Evolutionary conservation across 2,329 filamentous ascomycete species (phyloP).

Genomic region (Lecanosticta acicola): DNA sequence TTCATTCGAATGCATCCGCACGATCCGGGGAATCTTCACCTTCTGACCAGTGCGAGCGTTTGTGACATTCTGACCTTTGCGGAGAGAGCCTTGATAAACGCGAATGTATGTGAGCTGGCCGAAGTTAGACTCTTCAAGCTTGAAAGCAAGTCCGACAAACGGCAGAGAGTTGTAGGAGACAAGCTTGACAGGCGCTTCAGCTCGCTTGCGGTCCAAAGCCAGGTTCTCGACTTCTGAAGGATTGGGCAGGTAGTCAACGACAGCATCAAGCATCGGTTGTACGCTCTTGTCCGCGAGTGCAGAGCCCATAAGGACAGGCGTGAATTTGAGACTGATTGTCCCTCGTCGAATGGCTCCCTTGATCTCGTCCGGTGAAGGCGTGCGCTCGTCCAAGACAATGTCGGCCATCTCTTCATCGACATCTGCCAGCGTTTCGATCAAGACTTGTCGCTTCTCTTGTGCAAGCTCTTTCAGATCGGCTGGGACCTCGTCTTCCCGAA

Average conservation of each 20-base stretch:
- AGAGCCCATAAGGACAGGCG: conserved; percentile 92
- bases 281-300: conserved; percentile 91
- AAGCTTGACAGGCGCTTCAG: conserved; percentile 75
- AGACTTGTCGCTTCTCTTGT: conserved; percentile 72
- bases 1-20: conserved; percentile 98
- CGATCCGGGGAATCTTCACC: conserved; percentile 92
- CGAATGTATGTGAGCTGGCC: conserved; percentile 97
- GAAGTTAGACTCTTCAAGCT: conserved; percentile 98
- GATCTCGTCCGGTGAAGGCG: conserved; percentile 74
- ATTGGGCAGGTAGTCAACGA: conserved; percentile 93
- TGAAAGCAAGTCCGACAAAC: conserved; percentile 94
- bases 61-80: conserved; percentile 83
- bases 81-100: conserved; percentile 89
- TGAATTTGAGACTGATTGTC: conserved; percentile 85
- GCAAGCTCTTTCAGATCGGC: conserved; percentile 70
- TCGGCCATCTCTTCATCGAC: conserved; percentile 98
- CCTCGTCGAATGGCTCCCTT: conserved; percentile 86
- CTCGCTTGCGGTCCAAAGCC: conserved; percentile 75
- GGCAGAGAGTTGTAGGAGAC: conserved; percentile 90
- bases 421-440: conserved; percentile 93
- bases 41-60: conserved; percentile 94
- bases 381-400: conserved; percentile 81
- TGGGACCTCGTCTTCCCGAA: conserved; percentile 76
- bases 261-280: conserved; percentile 93
- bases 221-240: conserved; percentile 83